Percentiles rank a stretch among this genome's conserved stretches.
phyloP scores from a whole-genome alignment of 2,329 filamentous ascomycete genomes.

The Aspergillus puulaauensis region DNA sequence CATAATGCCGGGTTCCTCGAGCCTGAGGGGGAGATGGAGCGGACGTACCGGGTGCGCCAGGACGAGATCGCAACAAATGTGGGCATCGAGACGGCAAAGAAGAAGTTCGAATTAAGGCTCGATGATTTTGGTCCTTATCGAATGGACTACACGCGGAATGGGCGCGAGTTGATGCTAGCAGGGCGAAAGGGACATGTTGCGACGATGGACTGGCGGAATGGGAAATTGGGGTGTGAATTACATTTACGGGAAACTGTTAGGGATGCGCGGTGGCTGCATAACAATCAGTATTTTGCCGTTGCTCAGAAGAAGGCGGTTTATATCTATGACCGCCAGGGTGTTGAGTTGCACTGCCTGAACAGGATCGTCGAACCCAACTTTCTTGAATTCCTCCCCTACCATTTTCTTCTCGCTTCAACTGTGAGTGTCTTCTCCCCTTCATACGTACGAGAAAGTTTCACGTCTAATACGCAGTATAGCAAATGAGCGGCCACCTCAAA shows the following conservation, averaged over 20 bases:
- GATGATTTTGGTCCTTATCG: constrained; percentile 81
- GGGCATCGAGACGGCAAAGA: constrained; percentile 81
- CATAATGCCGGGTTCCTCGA: constrained; percentile 84
- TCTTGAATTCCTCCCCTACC: constrained; percentile 95
- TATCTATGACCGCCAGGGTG: constrained; percentile 88
- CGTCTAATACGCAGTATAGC: constrained; percentile 49
- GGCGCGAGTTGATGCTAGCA: constrained; percentile 78
- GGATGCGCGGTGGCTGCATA: constrained; percentile 89
- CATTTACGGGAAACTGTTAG: constrained; percentile 88
- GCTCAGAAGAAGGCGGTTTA: constrained; percentile 96
- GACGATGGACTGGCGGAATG: constrained; percentile 93
- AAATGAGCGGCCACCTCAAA: constrained; percentile 76
- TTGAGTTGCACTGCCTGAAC: constrained; percentile 87
- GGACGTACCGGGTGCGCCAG: constrained; percentile 89
- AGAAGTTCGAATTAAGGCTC: constrained; percentile 85
- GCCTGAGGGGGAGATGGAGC: constrained; percentile 81
- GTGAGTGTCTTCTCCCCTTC: constrained; percentile 50
- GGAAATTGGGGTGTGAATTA: constrained; percentile 86
- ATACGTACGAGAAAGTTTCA: neutral
- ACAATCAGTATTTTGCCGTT: constrained; percentile 88
- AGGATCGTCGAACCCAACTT: constrained; percentile 89
- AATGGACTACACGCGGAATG: constrained; percentile 87
- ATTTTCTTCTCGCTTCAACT: constrained; percentile 86
- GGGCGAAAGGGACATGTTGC: constrained; percentile 93
- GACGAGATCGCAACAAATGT: constrained; percentile 76